Percentiles rank a stretch among this genome's conserved stretches.
Evolutionary conservation across 2,329 filamentous ascomycete genomes (phyloP).

Genomic region (Diplodia scrobiculata): DNA sequence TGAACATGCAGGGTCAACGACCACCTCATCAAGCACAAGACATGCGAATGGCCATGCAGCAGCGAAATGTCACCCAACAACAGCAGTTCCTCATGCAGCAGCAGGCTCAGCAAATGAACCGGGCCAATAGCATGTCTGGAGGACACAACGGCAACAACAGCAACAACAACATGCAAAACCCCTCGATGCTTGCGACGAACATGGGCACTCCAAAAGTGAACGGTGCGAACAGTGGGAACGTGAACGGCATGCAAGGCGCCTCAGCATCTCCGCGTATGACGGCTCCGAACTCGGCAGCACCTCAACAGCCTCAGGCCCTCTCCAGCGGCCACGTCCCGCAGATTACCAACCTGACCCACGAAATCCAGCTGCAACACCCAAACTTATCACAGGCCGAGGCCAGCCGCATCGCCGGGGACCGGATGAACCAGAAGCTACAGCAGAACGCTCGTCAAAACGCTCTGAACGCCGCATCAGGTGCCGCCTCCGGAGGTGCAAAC

Average conservation of each 20-base stretch:
- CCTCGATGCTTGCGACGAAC: slow-evolving; percentile 16
- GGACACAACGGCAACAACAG: not conserved
- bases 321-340: slow-evolving; percentile 28
- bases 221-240: slow-evolving; percentile 2
- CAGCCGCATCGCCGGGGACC: slow-evolving; percentile 22
- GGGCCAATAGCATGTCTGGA: slow-evolving; percentile 18
- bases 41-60: slow-evolving; percentile 44
- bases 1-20: slow-evolving; percentile 58
- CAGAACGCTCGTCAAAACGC: slow-evolving; percentile 32
- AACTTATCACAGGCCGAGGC: slow-evolving; percentile 15
- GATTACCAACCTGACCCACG: slow-evolving; percentile 26
- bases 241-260: slow-evolving; percentile 26
- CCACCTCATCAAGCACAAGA: slow-evolving; percentile 49
- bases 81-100: slow-evolving; percentile 31
- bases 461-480: slow-evolving; percentile 40
- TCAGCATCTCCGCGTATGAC: slow-evolving; percentile 24
- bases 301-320: slow-evolving; percentile 27
- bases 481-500: slow-evolving; percentile 8
- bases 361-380: slow-evolving; percentile 25
- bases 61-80: slow-evolving; percentile 39
- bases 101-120: slow-evolving; percentile 29
- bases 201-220: slow-evolving; percentile 23
- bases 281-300: not conserved
- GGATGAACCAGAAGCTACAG: slow-evolving; percentile 22
- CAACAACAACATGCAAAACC: slow-evolving; percentile 17